A percentile compares a stretch with the other conserved stretches of the same genome.
phyloP scores from a whole-genome alignment of 805 yeast species.

The Metschnikowia lochheadii region DNA sequence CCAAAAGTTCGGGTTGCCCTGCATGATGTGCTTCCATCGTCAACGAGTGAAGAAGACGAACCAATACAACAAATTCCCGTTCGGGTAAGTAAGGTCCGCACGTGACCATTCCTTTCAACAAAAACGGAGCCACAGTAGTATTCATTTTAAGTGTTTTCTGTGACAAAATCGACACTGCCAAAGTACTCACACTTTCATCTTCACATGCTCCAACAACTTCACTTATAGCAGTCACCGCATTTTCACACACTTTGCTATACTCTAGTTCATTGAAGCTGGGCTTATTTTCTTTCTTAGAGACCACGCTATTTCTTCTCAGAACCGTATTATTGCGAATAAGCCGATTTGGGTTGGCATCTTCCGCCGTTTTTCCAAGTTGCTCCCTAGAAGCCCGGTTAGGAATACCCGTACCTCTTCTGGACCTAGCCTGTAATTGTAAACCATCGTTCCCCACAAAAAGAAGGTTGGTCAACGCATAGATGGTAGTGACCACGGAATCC shows the following conservation, averaged over 20 bases:
- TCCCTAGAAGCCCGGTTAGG: conserved; percentile 15
- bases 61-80: conserved; percentile 62
- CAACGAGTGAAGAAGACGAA: conserved; percentile 53
- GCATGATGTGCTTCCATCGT: conserved; percentile 42
- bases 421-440: conserved; percentile 24
- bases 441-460: conserved; percentile 52
- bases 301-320: conserved; percentile 7
- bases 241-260: conserved; percentile 46
- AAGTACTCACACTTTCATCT: conserved; percentile 68
- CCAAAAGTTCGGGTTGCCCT: conserved; percentile 34
- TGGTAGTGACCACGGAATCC: conserved; percentile 77
- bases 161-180: conserved; percentile 75
- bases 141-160: conserved; percentile 60
- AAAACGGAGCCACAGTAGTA: conserved; percentile 48
- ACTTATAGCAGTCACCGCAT: conserved; percentile 65
- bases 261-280: conserved; percentile 25
- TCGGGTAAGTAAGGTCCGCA: conserved; percentile 60
- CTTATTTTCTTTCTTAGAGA: neutral
- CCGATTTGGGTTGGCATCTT: conserved; percentile 7
- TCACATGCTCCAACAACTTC: conserved; percentile 62
- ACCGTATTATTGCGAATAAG: conserved; percentile 12
- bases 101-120: conserved; percentile 58
- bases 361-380: conserved; percentile 1
- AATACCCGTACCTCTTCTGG: conserved; percentile 29
- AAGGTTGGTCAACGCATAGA: conserved; percentile 78